A percentile compares a stretch with the other conserved stretches of the same genome.
Conservation (phyloP, 2,329 filamentous ascomycete genomes). For the Daldinia eschscholtzii region DNA sequence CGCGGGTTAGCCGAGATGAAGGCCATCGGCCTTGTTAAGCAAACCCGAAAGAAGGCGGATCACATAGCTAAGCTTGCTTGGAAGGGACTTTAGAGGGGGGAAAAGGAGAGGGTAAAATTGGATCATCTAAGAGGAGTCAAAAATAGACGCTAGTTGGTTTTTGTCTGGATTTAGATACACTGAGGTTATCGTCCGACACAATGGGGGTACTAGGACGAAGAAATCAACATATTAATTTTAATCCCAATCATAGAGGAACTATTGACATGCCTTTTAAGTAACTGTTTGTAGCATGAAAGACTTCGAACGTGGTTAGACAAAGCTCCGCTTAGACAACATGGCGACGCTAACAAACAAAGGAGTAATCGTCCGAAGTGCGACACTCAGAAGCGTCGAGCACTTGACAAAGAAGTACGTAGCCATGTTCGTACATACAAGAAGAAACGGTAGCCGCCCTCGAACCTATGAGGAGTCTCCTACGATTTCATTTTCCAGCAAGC, state of each 20-base stretch:
- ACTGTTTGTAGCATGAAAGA: slow-evolving; percentile 43
- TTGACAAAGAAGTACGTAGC: slow-evolving; percentile 47
- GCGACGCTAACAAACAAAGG: slow-evolving; percentile 42
- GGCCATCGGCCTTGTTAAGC: slow-evolving; percentile 87
- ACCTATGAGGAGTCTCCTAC: slow-evolving; percentile 37
- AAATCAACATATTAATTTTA: slow-evolving; percentile 24
- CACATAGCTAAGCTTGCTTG: slow-evolving; percentile 82
- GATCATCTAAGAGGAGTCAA: slow-evolving; percentile 25
- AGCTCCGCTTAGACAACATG: slow-evolving; percentile 40
- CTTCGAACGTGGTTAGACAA: slow-evolving; percentile 44
- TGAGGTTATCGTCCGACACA: slow-evolving; percentile 24
- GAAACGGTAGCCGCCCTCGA: slow-evolving; percentile 41
- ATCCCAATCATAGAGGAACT: slow-evolving; percentile 18
- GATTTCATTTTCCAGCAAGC: slow-evolving; percentile 44
- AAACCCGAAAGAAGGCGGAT: slow-evolving; percentile 90
- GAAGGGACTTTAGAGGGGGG: slow-evolving; percentile 73
- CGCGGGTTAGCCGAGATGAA: slow-evolving; percentile 85
- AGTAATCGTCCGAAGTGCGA: slow-evolving; percentile 37
- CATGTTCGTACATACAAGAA: slow-evolving; percentile 50
- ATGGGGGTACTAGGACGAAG: slow-evolving; percentile 22
- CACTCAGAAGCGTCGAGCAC: slow-evolving; percentile 41
- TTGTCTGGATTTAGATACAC: slow-evolving; percentile 24
- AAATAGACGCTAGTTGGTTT: slow-evolving; percentile 33
- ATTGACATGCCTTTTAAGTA: slow-evolving; percentile 35
- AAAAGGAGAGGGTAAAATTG: slow-evolving; percentile 9